Base-by-base conservation (phyloP, 371 early-diverging fungal species). In the Basidiobolus meristosporus region DNA sequence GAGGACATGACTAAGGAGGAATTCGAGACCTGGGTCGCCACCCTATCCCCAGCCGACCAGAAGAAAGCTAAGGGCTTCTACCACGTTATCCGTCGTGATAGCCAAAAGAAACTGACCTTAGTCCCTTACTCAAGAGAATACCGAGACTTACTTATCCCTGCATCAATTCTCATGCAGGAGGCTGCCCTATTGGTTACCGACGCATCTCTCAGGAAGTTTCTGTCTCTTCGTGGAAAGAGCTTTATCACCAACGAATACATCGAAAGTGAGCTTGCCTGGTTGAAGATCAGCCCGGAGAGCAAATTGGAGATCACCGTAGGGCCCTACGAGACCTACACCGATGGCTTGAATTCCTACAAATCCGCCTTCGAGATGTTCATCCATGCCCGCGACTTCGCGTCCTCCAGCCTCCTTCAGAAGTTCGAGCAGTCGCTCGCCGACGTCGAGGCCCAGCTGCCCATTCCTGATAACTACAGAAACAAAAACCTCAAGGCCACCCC, bases 281-380 rank as follows among this genome's bases (percentile, higher is more conserved):
- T 83, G 33, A 56, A 58, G 11, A 69, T 83, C 46, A 67, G 61
- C 44, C 66, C 68, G 29, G 54, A 50, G 10, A 67, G 69, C 45
- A 60, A 51, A 18, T 31, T 68, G 5, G 47, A 46, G 41, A 60
- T 80, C n/a, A 80, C 82, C 1, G 51, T 65, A 10, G 82, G 81
- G 18, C 82, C 84, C 16, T 83, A 83, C 43, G 84, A 83, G 54
- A 73, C 73, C 15, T 84, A 84, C 51, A 74, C 77, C 16, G 84
- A 84, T 48, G 68, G 64, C 43, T 38, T 80, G 38, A 68, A 72
- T 45, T 59, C 69, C 7, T 50, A 60, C 44, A 82, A 79, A 50
- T 65, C 77, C 32, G 73, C 79, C 6, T 84, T 64, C 47, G 79
- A 78, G 40, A 62, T 72, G 20, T 77, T 72, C 57, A 46, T 82